Conservation (phyloP, 2,329 filamentous ascomycete species). For the Didymella exigua region DNA sequence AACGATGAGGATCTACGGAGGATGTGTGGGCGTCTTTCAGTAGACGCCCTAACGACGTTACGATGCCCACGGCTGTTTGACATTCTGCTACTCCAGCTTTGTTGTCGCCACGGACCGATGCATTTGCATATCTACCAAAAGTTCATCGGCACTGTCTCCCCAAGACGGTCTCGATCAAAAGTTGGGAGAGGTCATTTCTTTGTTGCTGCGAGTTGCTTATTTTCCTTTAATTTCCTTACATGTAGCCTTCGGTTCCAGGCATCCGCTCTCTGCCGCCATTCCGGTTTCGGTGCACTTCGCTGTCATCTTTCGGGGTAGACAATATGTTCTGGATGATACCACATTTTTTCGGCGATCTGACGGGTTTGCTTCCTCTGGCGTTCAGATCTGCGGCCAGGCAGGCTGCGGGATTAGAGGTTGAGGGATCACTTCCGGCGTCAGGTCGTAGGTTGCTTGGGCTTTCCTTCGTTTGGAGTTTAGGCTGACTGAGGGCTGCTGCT, state of each 20-base stretch:
- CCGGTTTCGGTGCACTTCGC: slow-evolving; percentile 18
- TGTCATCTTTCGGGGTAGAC: slow-evolving; percentile 14
- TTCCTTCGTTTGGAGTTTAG: slow-evolving; percentile 8
- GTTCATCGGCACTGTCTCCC: slow-evolving; percentile 23
- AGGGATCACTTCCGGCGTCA: slow-evolving; percentile 23
- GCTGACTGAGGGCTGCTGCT: background rate
- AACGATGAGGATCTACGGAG: slow-evolving; percentile 25
- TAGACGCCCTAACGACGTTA: slow-evolving; percentile 37
- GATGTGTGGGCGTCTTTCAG: slow-evolving; percentile 21
- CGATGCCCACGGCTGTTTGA: slow-evolving; percentile 43
- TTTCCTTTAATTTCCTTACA: slow-evolving; percentile 3
- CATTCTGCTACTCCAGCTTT: slow-evolving; percentile 28
- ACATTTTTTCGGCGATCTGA: slow-evolving; percentile 32
- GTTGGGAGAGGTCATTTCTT: slow-evolving; percentile 17
- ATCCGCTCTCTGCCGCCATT: slow-evolving; percentile 13
- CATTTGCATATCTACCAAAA: slow-evolving; percentile 36
- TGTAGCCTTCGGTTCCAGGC: slow-evolving; percentile 7
- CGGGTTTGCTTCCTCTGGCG: slow-evolving; percentile 31
- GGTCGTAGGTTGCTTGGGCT: slow-evolving; percentile 9
- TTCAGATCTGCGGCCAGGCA: slow-evolving; percentile 26
- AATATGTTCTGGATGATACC: slow-evolving; percentile 40
- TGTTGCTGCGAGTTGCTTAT: slow-evolving; percentile 3
- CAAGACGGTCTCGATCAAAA: slow-evolving; percentile 28
- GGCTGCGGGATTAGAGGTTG: slow-evolving; percentile 25
- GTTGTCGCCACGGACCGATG: slow-evolving; percentile 36